Evolutionary conservation across 2,329 filamentous ascomycete genomes (phyloP), one percentile per base, ranked within the genome.

Genomic region (Hirsutella rhossiliensis): DNA sequence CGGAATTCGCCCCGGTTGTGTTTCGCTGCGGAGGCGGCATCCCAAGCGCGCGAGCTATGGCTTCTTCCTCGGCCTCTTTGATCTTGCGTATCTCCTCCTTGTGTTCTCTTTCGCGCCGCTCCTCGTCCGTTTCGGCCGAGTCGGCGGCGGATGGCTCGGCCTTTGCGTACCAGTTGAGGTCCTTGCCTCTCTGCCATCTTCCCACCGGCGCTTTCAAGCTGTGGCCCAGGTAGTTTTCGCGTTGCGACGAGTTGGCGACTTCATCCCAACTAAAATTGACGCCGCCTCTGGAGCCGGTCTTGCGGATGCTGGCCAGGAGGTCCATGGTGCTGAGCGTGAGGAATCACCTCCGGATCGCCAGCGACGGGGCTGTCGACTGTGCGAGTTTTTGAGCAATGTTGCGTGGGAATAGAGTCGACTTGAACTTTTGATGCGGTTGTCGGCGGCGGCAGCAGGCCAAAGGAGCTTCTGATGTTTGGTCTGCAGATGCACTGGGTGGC

Each of bases 181-280:
- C 76, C 47, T 79, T 80, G 8, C 83, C 81, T 58, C 90, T 81
- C 56, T 92, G 86, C 89, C 89, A 96, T 52, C 89, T 83, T 8
- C 89, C 89, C 4, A 95, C 88, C 0, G 89, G 87, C 0, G 89
- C 89, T 72, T 90, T 95, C 46, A 96, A 67, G 47, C 85, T 92
- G 67, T 96, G 89, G 43, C 89, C 89, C 8, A 96, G 82, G 62
- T 80, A 82, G 56, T 82, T 95, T 64, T 98, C 89, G 62, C 92
- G 88, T 58, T 95, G 89, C 19, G 76, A 69, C 41, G 88, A 94
- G 51, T 73, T 80, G 61, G 90, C 83, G 58, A 98, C 90, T 54
- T 96, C 88, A 52, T 90, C 85, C 92, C 92, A 97, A 66, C 82
- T 89, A 70, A 98, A 98, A 63, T 96, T 88, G 64, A 84, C 84